Evolutionary conservation across 2,329 filamentous ascomycete species (phyloP).

Genomic region (Aspergillus neotritici): DNA sequence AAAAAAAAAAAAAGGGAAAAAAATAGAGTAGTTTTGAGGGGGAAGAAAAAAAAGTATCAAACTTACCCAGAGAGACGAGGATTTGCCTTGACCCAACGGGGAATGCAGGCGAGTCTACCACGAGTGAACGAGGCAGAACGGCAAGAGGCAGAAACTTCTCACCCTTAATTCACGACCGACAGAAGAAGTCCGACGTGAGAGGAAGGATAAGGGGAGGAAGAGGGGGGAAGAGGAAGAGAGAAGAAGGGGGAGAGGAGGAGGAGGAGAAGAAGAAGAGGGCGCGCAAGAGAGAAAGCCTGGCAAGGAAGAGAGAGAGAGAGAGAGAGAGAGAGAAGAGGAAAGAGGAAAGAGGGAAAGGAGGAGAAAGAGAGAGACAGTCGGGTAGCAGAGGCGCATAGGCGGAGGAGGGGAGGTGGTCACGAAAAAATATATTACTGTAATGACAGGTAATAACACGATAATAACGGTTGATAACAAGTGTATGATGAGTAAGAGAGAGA

Average conservation of each 20-base stretch:
- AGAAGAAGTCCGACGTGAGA: constrained; percentile 15
- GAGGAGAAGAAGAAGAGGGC: constrained; percentile 5
- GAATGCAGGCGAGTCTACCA: constrained; percentile 25
- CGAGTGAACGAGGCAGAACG: constrained; percentile 31
- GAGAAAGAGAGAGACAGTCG: constrained; percentile 4
- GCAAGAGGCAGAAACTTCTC: constrained; percentile 15
- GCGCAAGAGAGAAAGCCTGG: too few species aligned
- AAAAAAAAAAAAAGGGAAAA: not conserved
- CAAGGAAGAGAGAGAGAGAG: constrained; percentile 22
- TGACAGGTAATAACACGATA: not conserved
- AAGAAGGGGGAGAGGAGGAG: constrained; percentile 22
- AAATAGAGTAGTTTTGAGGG: not conserved
- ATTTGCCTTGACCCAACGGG: constrained; percentile 16
- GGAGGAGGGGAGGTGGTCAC: constrained; percentile 1
- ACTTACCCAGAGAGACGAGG: constrained; percentile 28
- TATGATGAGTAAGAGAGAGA: not conserved
- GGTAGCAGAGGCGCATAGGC: not conserved
- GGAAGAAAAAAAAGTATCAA: too few species aligned
- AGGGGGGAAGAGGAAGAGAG: constrained; percentile 22
- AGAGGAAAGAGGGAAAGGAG: constrained; percentile 10
- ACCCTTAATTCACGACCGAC: constrained; percentile 22
- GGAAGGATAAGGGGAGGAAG: constrained; percentile 15
- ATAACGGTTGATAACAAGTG: too few species aligned
- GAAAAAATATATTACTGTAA: not conserved
- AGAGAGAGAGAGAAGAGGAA: constrained; percentile 13